phyloP scores from a whole-genome alignment of 2,329 filamentous ascomycete species.

The Pseudogymnoascus sp. region DNA sequence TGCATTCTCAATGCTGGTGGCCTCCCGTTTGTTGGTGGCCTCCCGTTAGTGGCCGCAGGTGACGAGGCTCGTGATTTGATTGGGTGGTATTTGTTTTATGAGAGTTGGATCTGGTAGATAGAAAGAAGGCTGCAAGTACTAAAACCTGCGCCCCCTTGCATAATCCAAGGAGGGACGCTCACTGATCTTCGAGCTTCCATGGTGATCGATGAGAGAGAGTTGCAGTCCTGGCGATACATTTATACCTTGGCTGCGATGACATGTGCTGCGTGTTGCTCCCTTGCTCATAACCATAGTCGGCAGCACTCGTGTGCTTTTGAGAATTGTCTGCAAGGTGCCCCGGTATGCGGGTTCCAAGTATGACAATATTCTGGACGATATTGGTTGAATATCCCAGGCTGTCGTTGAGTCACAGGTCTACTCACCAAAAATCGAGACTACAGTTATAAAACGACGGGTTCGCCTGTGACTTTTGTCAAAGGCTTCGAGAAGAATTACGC shows the following conservation, averaged over 20 bases:
- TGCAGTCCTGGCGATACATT: too few relatives aligned
- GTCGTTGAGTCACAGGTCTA: neutral
- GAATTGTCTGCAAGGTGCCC: too few relatives aligned
- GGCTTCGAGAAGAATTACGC: slow-evolving; percentile 4
- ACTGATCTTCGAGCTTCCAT: too few relatives aligned
- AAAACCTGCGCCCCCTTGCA: too few relatives aligned
- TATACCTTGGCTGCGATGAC: too few relatives aligned
- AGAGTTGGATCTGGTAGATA: neutral
- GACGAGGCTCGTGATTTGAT: neutral
- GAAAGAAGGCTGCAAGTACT: neutral
- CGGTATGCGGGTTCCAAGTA: too few relatives aligned
- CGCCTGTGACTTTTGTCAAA: neutral
- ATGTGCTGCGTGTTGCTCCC: too few relatives aligned
- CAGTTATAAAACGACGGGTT: neutral
- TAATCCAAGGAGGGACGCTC: too few relatives aligned
- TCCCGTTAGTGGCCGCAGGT: neutral
- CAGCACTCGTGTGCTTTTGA: too few relatives aligned
- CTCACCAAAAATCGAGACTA: neutral
- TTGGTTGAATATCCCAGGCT: too few relatives aligned
- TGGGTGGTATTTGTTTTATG: neutral
- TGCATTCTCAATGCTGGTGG: neutral
- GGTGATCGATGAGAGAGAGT: too few relatives aligned
- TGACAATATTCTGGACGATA: neutral
- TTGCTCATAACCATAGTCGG: too few relatives aligned
- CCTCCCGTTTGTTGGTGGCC: neutral